Conservation (phyloP, 257 asterid genomes). For the Datura wrightii region DNA sequence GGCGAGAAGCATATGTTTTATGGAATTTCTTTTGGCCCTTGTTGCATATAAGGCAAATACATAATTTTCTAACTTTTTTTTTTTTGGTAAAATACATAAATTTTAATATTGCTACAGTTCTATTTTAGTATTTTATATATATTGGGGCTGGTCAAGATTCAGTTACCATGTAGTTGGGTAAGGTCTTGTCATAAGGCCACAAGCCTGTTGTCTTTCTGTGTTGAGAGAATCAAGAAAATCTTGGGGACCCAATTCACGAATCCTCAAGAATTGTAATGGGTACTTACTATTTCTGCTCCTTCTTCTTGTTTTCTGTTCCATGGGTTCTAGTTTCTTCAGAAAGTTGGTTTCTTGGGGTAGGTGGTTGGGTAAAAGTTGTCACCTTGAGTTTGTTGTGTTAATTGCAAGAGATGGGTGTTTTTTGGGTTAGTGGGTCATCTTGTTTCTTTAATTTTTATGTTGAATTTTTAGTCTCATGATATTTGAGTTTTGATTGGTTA, state of each 20-base stretch:
- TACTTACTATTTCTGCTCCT: slow-evolving; percentile 30
- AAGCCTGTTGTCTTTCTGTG: neutral
- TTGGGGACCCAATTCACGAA: slow-evolving; percentile 24
- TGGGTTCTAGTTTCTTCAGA: neutral
- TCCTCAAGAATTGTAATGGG: slow-evolving; percentile 34
- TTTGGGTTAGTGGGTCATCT: neutral
- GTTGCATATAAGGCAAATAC: slow-evolving; percentile 8
- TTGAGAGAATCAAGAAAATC: slow-evolving; percentile 29
- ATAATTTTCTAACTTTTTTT: neutral
- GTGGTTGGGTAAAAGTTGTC: neutral
- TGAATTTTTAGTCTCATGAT: neutral
- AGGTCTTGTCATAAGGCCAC: neutral
- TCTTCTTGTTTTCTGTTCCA: slow-evolving; percentile 20
- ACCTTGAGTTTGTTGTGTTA: neutral
- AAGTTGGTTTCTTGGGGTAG: neutral
- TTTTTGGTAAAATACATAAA: slow-evolving; percentile 12
- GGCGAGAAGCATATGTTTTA: neutral
- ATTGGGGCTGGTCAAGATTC: slow-evolving; percentile 30
- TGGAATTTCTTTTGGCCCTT: slow-evolving; percentile 1
- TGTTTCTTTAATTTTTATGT: neutral
- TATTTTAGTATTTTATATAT: slow-evolving; percentile 11
- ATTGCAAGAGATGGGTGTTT: neutral
- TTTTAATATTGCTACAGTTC: neutral
- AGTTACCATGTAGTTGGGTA: slow-evolving; percentile 19
- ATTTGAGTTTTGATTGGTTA: too few relatives aligned